phyloP scores from a whole-genome alignment of 2,329 filamentous ascomycete genomes.

The Sclerotinia borealis region DNA sequence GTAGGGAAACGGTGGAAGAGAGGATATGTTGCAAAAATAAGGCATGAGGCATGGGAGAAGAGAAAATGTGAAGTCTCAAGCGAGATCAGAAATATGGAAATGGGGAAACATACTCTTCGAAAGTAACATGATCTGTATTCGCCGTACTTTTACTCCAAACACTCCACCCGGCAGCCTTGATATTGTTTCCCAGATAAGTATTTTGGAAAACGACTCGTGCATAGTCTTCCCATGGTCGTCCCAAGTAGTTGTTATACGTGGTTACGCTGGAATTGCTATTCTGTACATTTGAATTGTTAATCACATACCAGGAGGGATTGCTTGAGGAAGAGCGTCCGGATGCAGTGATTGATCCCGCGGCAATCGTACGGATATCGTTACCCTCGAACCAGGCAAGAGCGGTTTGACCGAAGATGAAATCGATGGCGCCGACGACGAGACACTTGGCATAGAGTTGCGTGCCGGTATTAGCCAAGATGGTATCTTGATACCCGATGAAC shows the following conservation, averaged over 20 bases:
- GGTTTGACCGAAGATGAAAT: slow-evolving; percentile 53
- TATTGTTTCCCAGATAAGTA: slow-evolving; percentile 41
- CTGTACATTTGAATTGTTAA: slow-evolving; percentile 46
- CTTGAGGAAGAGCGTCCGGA: slow-evolving; percentile 35
- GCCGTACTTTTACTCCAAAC: slow-evolving; percentile 38
- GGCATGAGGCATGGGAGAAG: neutral
- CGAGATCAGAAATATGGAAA: neutral
- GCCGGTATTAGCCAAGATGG: slow-evolving; percentile 43
- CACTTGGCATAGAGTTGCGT: slow-evolving; percentile 49
- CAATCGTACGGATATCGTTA: slow-evolving; percentile 38
- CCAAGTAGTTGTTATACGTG: slow-evolving; percentile 41
- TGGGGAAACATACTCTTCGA: neutral
- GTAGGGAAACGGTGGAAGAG: neutral
- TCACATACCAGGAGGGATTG: slow-evolving; percentile 45
- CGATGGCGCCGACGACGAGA: slow-evolving; percentile 51
- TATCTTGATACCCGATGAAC: slow-evolving; percentile 52
- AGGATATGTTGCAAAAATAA: too few species aligned
- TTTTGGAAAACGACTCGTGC: slow-evolving; percentile 46
- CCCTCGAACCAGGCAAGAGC: slow-evolving; percentile 46
- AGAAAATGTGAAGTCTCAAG: neutral
- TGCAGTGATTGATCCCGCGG: slow-evolving; percentile 42
- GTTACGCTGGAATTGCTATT: slow-evolving; percentile 37
- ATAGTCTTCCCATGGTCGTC: slow-evolving; percentile 46
- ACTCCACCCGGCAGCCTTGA: slow-evolving; percentile 46
- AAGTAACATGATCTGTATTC: neutral